Evolutionary conservation across 2,329 filamentous ascomycete species (phyloP), one percentile per base, ranked within the genome.

Genomic region (Amesomyces nigricolor): DNA sequence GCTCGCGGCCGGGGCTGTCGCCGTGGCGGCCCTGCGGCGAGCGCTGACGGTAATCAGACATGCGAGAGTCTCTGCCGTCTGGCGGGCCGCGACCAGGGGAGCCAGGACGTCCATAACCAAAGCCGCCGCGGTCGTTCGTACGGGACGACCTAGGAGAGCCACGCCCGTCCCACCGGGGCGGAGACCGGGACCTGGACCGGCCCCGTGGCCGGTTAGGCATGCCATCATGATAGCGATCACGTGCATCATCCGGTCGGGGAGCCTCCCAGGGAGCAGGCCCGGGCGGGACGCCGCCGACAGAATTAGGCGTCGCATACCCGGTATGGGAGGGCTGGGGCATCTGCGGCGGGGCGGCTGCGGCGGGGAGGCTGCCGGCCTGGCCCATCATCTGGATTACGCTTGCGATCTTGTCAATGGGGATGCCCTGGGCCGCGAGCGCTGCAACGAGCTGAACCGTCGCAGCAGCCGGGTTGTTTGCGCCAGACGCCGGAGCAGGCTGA

Each of bases 31-130:
- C 81, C 53, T 82, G 78, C 45, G 91, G 91, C 66, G 88, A 95
- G 67, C 94, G 89, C 69, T 96, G 91, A 61, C 92, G 88, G 73
- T 95, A 96, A 39, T 91, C 84, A 53, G 78, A 74, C 57, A 77
- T 79, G 58, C 75, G 75, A 26, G 22, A 26, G 43, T 79, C 78
- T 42, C 61, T 50, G 60, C 83, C 81, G 56, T 77, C 76, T 50
- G 78, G 35, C 14, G 61, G 78, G 56, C 80, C 80, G 62, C 80
- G 78, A 54, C 80, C 80, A 37, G 83, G 82, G 16, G 65, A 63
- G 16, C 84, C 86, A 66, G 86, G 83, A 58, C 81, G 85, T 58
- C 87, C 85, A 72, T 89, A 92, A 52, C 86, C 82, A 58, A 86
- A 87, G 6, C 85, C 83, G 6, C 85, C 83, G 52, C 86, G 86